Conservation (phyloP, 805 yeast species). For the Blastobotrys mokoenaii region DNA sequence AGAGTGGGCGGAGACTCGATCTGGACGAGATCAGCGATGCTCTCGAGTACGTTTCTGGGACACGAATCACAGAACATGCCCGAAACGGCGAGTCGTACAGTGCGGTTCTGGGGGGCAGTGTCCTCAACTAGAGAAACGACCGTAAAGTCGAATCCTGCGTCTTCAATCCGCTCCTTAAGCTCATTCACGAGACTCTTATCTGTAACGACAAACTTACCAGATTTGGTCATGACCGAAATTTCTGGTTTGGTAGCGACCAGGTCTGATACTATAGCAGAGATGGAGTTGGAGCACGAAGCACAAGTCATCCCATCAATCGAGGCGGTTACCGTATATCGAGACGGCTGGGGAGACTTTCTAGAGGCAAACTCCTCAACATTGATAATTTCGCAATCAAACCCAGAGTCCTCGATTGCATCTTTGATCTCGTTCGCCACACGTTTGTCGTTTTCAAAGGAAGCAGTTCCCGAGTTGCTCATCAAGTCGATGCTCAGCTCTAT, state of each 20-base stretch:
- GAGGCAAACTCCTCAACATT: slow-evolving; percentile 54
- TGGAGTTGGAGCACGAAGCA: slow-evolving; percentile 57
- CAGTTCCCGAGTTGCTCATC: slow-evolving; percentile 44
- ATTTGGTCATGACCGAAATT: slow-evolving; percentile 50
- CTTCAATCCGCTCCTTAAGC: slow-evolving; percentile 48
- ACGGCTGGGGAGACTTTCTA: slow-evolving; percentile 20
- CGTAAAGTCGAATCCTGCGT: slow-evolving; percentile 57
- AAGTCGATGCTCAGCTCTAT: slow-evolving; percentile 42
- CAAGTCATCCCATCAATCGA: slow-evolving; percentile 69
- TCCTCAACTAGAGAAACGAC: slow-evolving; percentile 37
- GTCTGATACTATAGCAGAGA: slow-evolving; percentile 37
- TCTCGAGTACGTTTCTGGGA: no score
- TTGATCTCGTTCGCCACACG: slow-evolving; percentile 42
- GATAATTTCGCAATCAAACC: slow-evolving; percentile 42
- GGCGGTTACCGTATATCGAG: slow-evolving; percentile 42
- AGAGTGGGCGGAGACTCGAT: no score
- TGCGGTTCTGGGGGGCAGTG: slow-evolving; percentile 45
- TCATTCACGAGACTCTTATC: slow-evolving; percentile 30
- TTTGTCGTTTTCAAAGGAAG: slow-evolving; percentile 42
- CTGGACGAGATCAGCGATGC: no score
- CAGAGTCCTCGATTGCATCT: slow-evolving; percentile 38
- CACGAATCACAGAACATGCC: slow-evolving; percentile 57
- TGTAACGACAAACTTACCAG: slow-evolving; percentile 50
- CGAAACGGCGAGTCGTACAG: slow-evolving; percentile 45
- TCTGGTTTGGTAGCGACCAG: slow-evolving; percentile 47